Conservation (phyloP, 805 yeast genomes). For the Wickerhamiella qilinensis region DNA sequence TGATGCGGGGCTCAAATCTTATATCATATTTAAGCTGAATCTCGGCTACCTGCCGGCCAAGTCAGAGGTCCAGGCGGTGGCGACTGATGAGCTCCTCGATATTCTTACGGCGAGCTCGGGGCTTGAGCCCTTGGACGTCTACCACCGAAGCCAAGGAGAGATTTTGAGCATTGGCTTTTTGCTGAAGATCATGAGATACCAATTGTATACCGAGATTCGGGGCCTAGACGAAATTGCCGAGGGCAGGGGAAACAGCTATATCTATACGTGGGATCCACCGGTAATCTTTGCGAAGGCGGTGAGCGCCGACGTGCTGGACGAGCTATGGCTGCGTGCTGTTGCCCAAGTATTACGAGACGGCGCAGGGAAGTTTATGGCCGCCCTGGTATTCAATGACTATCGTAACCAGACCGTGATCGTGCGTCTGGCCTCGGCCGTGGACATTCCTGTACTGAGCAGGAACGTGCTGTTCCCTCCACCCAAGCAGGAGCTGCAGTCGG, state of each 20-base stretch:
- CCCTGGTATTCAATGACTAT: constrained; percentile 12
- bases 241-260: background rate
- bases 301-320: constrained; percentile 7
- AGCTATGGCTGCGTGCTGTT: constrained; percentile 9
- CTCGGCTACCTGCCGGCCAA: background rate
- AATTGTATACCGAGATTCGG: constrained; percentile 7
- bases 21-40: constrained; percentile 5
- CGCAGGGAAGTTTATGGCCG: background rate
- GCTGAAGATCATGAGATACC: constrained; percentile 5
- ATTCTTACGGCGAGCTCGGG: background rate
- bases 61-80: background rate
- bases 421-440: background rate
- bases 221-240: background rate
- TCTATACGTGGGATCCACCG: constrained; percentile 16
- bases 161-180: constrained; percentile 7
- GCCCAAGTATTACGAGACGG: constrained; percentile 2
- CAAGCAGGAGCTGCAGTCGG: background rate
- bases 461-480: constrained; percentile 1
- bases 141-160: background rate
- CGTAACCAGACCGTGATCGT: constrained; percentile 7
- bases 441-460: constrained; percentile 1
- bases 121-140: background rate
- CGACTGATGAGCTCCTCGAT: background rate
- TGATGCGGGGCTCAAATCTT: constrained; percentile 7
- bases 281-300: constrained; percentile 10